These are phyloP conservation scores for Plectosphaerella sp. DNA, from an alignment of 2,329 filamentous ascomycete genomes.

Conservation along the genomic window DNA sequence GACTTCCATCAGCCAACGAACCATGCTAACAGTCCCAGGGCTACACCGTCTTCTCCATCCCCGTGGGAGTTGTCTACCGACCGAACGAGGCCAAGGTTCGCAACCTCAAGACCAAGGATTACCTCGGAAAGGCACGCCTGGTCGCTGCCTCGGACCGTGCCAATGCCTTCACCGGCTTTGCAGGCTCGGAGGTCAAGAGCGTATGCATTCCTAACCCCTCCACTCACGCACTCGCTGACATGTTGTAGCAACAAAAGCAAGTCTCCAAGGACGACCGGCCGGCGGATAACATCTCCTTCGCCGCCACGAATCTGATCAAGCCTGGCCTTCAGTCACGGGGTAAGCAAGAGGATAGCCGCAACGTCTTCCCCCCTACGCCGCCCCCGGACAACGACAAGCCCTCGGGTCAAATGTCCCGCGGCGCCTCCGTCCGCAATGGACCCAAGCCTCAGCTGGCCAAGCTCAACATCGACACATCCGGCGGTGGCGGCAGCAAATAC, in stretches of 20 bases:
- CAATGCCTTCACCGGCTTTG: constrained; percentile 79
- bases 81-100: constrained; percentile 98
- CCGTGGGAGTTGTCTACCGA: constrained; percentile 89
- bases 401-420: constrained; percentile 40
- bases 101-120: constrained; percentile 96
- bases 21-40: constrained; percentile 49
- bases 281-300: constrained; percentile 81
- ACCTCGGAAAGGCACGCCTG: constrained; percentile 90
- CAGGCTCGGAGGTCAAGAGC: constrained; percentile 74
- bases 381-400: constrained; percentile 81
- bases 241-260: constrained; percentile 1
- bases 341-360: constrained; percentile 79
- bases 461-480: constrained; percentile 53
- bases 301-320: constrained; percentile 89
- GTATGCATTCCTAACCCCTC: constrained; percentile 30
- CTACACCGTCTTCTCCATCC: constrained; percentile 98
- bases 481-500: constrained; percentile 43
- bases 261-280: constrained; percentile 74
- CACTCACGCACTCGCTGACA: constrained; percentile 9
- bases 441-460: constrained; percentile 57
- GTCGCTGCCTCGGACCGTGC: constrained; percentile 80
- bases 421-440: constrained; percentile 57
- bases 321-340: constrained; percentile 74
- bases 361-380: constrained; percentile 95
- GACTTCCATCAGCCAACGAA: background rate